These are phyloP conservation scores for Pseudogymnoascus sp. DNA, from an alignment of 2,329 filamentous ascomycete genomes.

Conservation along the genomic window DNA sequence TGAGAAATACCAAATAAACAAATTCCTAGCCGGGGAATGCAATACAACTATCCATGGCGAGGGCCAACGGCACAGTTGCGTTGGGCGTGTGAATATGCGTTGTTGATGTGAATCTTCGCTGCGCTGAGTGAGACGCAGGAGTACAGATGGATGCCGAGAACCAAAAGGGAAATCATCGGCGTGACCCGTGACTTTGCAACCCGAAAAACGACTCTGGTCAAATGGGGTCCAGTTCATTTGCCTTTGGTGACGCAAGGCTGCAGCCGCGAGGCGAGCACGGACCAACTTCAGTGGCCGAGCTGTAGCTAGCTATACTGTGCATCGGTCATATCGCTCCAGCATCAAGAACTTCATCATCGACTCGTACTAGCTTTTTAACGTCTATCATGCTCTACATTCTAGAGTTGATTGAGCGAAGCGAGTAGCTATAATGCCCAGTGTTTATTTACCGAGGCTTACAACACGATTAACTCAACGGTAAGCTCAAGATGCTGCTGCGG, in stretches of 20 bases:
- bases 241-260: conserved; percentile 1
- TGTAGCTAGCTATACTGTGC: background rate
- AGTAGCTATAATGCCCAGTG: background rate
- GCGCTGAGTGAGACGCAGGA: background rate
- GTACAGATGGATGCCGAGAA: background rate
- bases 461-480: background rate
- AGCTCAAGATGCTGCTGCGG: background rate
- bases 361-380: background rate
- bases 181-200: conserved; percentile 6
- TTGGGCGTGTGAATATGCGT: background rate
- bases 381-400: background rate
- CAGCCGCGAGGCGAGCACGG: background rate
- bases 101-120: background rate
- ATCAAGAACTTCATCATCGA: background rate
- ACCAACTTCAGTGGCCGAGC: background rate
- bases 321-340: background rate
- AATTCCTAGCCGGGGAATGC: background rate
- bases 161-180: conserved; percentile 2
- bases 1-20: background rate
- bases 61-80: background rate
- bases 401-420: background rate
- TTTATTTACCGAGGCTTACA: background rate
- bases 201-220: background rate
- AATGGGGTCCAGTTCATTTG: conserved; percentile 3
- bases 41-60: background rate